phyloP scores from a whole-genome alignment of 495 filamentous ascomycete genomes.

The Aspergillus steynii region DNA sequence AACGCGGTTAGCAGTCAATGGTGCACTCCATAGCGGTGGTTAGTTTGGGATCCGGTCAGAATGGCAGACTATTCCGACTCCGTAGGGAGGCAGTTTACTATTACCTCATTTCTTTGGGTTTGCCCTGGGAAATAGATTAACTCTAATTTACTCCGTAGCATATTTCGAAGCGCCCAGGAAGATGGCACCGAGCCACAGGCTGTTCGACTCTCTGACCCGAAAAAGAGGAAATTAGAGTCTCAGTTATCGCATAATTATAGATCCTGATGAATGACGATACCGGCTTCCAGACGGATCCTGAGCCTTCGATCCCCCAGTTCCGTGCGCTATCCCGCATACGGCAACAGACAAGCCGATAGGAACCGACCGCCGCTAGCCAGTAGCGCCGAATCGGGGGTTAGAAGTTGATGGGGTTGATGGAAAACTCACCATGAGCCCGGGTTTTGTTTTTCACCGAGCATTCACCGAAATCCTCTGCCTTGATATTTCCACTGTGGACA shows the following conservation, averaged over 20 bases:
- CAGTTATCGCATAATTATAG: not conserved
- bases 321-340: not conserved
- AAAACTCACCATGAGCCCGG: not conserved
- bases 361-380: not conserved
- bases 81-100: not conserved
- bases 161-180: too few relatives aligned
- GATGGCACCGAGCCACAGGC: not conserved
- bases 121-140: not conserved
- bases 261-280: too few relatives aligned
- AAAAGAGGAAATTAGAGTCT: not conserved
- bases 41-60: not conserved
- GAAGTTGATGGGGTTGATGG: constrained; percentile 7
- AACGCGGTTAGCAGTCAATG: not conserved
- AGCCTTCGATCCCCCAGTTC: not conserved
- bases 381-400: constrained; percentile 12
- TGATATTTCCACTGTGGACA: not conserved
- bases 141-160: not conserved
- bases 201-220: not conserved
- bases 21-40: not conserved
- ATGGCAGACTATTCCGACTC: not conserved
- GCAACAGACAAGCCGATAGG: not conserved
- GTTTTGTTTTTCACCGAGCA: constrained; percentile 9
- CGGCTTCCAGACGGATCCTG: not conserved
- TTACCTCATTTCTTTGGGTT: not conserved
- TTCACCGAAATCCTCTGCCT: constrained; percentile 6